Conservation (phyloP, 192 early-diverging fungal species). For the Umbelopsis ramanniana region DNA sequence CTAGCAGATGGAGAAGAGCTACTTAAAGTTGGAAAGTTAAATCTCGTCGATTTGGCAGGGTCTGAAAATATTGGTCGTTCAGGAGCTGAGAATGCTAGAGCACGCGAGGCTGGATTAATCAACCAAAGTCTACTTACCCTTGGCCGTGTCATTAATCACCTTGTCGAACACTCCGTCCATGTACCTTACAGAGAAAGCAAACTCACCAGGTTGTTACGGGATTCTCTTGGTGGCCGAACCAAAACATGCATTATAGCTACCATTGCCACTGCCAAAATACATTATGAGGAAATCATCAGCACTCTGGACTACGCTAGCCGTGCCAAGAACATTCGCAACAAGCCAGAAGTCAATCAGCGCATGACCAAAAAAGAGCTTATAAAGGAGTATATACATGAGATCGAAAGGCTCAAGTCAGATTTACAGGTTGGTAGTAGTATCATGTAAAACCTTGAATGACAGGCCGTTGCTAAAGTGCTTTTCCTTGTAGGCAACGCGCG, state of each 20-base stretch:
- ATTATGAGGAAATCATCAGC: slow-evolving; percentile 71
- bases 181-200: slow-evolving; percentile 87
- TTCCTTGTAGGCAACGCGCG: slow-evolving; percentile 64
- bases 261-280: slow-evolving; percentile 74
- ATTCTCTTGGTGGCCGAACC: slow-evolving; percentile 88
- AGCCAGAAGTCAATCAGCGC: slow-evolving; percentile 74
- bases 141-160: slow-evolving; percentile 71
- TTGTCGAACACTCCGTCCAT: slow-evolving; percentile 62
- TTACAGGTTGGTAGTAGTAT: slow-evolving; percentile 53
- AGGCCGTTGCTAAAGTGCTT: background rate
- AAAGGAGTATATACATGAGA: slow-evolving; percentile 77
- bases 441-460: no score
- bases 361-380: slow-evolving; percentile 86
- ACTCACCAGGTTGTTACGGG: slow-evolving; percentile 87
- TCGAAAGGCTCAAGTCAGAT: slow-evolving; percentile 81
- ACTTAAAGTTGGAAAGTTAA: slow-evolving; percentile 92
- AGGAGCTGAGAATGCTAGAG: slow-evolving; percentile 81
- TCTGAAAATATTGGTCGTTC: slow-evolving; percentile 92
- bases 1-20: slow-evolving; percentile 83
- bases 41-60: slow-evolving; percentile 95
- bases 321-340: slow-evolving; percentile 80
- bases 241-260: slow-evolving; percentile 97
- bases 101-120: slow-evolving; percentile 89
- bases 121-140: slow-evolving; percentile 81
- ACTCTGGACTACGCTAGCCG: slow-evolving; percentile 81